Base-by-base conservation (phyloP, 495 filamentous ascomycete species). In the Rhypophila decipiens region DNA sequence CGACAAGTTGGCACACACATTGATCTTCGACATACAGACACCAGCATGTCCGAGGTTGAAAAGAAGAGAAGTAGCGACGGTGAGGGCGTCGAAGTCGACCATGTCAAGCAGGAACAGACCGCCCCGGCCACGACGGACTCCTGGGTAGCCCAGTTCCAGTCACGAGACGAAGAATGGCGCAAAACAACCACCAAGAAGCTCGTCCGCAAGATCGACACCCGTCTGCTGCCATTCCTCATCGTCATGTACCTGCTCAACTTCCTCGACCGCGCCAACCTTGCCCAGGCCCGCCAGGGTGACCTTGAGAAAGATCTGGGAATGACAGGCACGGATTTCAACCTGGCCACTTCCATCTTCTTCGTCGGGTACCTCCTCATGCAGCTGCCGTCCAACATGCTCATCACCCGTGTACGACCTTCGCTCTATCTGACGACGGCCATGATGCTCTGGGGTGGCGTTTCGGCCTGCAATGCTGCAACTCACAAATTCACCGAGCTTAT, bases 371-470 rank as follows among this genome's bases (percentile, higher is more conserved):
- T 79, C 13, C 59, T 77, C 20, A 74, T 79, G 63, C 75, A 77
- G 57, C 58, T 81, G 3, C 79, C 77, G 0, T 77, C 72, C 4
- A 81, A 81, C 50, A 60, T 80, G 38, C 59, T 81, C 15, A 58
- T 81, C n/a, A 78, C 55, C 2, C 55, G 63, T 5, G 18, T 63
- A 10, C 50, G 65, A 19, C 80, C 79, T 4, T 73, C 70, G 2
- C 36, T 75, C 4, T 83, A 82, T 45, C 71, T 86, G 5, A 74
- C 74, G 1, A 49, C 51, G 1, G 69, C 74, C 13, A 84, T 83
- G 77, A 57, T 76, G 2, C 52, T 79, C 1, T 86, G 83, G 82
- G 82, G 79, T 13, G 60, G 72, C 5, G 79, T 85, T 21, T 81
- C 76, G 1, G 71, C 74, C 0, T 68, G 69, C 33, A 81, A 78